Conservation (phyloP, 768 basidiomycete species). For the Lentinula detonsa region DNA sequence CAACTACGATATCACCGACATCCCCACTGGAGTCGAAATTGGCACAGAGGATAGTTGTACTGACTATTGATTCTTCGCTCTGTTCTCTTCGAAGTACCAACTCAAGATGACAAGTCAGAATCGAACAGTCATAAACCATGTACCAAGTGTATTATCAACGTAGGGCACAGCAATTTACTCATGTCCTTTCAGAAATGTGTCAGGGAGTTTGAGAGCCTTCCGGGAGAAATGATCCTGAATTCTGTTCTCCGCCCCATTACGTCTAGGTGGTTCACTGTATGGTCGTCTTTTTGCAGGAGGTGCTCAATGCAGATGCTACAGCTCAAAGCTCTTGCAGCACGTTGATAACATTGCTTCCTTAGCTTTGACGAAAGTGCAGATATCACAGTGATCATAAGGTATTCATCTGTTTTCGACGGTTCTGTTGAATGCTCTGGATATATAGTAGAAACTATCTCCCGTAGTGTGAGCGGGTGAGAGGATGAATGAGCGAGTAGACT, state of each 20-base stretch:
- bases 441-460: background rate
- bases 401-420: too few species aligned
- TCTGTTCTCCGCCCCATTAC: too few species aligned
- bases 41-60: background rate
- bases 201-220: too few species aligned
- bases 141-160: background rate
- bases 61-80: background rate
- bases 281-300: too few species aligned
- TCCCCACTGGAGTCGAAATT: conserved; percentile 1
- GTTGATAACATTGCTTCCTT: too few species aligned
- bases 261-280: too few species aligned
- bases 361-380: too few species aligned
- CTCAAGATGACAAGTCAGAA: background rate
- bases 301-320: too few species aligned
- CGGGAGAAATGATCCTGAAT: too few species aligned
- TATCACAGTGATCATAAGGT: too few species aligned
- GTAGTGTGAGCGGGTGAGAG: background rate
- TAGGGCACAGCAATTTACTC: background rate
- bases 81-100: background rate
- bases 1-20: conserved; percentile 4
- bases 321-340: too few species aligned
- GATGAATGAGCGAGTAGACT: background rate
- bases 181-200: background rate
- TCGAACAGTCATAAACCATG: background rate
- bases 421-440: background rate